These are phyloP conservation scores for Xylariaceae sp. DNA, from an alignment of 2,329 filamentous ascomycete species.

Conservation along the genomic window DNA sequence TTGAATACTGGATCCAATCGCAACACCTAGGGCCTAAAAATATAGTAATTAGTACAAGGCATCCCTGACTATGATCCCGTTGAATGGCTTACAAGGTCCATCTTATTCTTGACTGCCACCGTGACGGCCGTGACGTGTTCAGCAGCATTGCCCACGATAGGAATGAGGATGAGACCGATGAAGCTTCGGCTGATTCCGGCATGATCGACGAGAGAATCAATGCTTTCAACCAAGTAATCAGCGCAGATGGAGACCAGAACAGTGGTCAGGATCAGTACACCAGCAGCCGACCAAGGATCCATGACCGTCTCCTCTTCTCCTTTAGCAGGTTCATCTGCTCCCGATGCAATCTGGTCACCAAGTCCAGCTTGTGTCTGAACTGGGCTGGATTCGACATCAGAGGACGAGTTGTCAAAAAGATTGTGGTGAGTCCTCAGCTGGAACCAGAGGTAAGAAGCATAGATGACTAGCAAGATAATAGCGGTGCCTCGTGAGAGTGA, in stretches of 20 bases:
- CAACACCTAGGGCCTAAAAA: conserved; percentile 65
- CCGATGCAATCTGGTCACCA: neutral
- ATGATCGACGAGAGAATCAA: conserved; percentile 65
- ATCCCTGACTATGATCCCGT: neutral
- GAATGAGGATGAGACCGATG: conserved; percentile 74
- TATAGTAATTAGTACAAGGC: conserved; percentile 3
- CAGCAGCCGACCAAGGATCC: conserved; percentile 58
- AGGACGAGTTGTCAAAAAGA: conserved; percentile 57
- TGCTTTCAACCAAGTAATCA: conserved; percentile 73
- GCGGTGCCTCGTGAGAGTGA: conserved; percentile 71
- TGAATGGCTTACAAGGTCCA: conserved; percentile 47
- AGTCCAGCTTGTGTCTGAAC: conserved; percentile 10
- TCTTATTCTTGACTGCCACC: conserved; percentile 73
- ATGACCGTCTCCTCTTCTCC: conserved; percentile 45
- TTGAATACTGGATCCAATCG: conserved; percentile 77
- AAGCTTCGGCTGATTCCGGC: conserved; percentile 75
- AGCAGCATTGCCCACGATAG: conserved; percentile 75
- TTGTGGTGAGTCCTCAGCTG: conserved; percentile 71
- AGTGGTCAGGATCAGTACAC: conserved; percentile 67
- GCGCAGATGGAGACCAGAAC: conserved; percentile 69
- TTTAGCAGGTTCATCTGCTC: conserved; percentile 35
- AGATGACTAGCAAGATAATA: conserved; percentile 70
- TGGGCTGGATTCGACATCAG: conserved; percentile 20
- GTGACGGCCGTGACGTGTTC: conserved; percentile 80
- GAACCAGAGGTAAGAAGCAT: conserved; percentile 73